Evolutionary conservation across 2,329 filamentous ascomycete species (phyloP), one percentile per base, ranked within the genome.

Genomic region (Fusarium torreyae): DNA sequence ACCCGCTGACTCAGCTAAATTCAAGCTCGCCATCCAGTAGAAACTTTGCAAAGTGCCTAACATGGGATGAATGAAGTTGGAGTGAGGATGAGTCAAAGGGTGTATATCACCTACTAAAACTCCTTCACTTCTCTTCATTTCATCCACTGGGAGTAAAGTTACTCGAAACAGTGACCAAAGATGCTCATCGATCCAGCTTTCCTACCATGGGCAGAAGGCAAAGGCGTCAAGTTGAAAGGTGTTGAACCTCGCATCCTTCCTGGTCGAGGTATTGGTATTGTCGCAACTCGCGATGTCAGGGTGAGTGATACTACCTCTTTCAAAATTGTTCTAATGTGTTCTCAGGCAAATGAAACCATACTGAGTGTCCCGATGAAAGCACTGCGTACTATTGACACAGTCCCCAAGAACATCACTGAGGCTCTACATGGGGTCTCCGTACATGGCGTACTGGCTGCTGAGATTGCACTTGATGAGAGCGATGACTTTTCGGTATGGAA

Each of bases 221-320:
- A 73, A 48, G 73, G 71, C 31, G 70, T 75, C 62, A 72, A 72
- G 51, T 36, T 75, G 11, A 85, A 88, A 59, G 92, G 92, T 15
- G 86, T 97, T 28, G 79, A 85, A 36, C 86, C 93, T 7, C 85
- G 88, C 40, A 83, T 83, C 39, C 89, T 97, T 17, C 87, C 90
- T 7, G 91, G 90, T 3, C 86, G 92, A 56, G 94, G 94, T 28
- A 86, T 96, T 54, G 94, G 94, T 46, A 89, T 97, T 58, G 85
- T 94, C 51, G 91, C 93, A 7, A 90, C 88, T 14, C 85, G 86
- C 28, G 81, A 86, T 15, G 85, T 96, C 64, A 82, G 91, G 81
- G 92, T 92, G 81, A 74, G 68, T 57, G 14, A 46, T 15, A 6
- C 1, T 4, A 13, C 13, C 13, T 15, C 1, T 22, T 2, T 7